Evolutionary conservation across 2,329 filamentous ascomycete species (phyloP).

Genomic region (Cercospora zeina): DNA sequence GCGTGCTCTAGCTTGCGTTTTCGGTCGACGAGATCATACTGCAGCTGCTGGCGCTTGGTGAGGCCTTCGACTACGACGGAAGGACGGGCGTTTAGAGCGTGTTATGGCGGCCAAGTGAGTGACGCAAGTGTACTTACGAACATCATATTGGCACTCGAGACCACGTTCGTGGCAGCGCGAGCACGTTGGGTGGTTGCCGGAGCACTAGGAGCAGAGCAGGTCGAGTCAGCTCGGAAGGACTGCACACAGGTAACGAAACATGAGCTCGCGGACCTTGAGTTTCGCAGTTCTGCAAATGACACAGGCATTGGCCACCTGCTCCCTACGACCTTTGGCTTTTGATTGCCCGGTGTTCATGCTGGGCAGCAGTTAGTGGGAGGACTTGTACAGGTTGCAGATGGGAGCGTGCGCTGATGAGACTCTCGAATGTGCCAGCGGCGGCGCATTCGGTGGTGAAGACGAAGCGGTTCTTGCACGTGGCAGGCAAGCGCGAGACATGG

Average conservation of each 20-base stretch:
- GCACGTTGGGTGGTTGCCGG: conserved; percentile 25
- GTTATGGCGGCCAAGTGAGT: too few relatives aligned
- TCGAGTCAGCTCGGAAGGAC: background rate
- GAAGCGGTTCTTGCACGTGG: background rate
- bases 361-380: background rate
- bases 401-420: conserved; percentile 1
- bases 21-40: conserved; percentile 21
- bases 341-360: background rate
- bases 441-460: background rate
- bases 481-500: background rate
- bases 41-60: conserved; percentile 28
- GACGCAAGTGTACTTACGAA: background rate
- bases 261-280: conserved; percentile 14
- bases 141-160: conserved; percentile 27
- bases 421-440: too few relatives aligned
- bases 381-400: background rate
- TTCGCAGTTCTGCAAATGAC: conserved; percentile 17
- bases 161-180: conserved; percentile 9
- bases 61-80: conserved; percentile 19
- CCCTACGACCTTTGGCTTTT: conserved; percentile 5
- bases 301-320: conserved; percentile 21
- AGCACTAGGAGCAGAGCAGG: conserved; percentile 10
- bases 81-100: background rate
- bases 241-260: conserved; percentile 3
- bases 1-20: conserved; percentile 20